phyloP scores from a whole-genome alignment of 805 yeast genomes.

The Yarrowia hollandica region DNA sequence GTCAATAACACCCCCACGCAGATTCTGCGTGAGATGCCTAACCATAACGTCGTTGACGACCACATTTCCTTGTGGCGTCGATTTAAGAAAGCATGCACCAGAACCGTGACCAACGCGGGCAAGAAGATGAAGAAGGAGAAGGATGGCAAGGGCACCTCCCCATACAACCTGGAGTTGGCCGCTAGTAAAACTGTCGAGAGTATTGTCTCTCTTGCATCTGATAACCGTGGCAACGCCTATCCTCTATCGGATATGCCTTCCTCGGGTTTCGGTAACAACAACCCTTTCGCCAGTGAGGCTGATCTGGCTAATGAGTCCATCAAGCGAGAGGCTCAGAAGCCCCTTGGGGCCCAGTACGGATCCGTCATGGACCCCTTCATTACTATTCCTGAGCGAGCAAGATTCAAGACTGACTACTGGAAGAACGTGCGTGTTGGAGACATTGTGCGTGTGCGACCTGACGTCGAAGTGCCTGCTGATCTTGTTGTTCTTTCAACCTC shows the following conservation, averaged over 20 bases:
- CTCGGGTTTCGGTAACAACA: constrained; percentile 12
- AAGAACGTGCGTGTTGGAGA: constrained; percentile 78
- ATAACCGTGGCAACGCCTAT: not conserved
- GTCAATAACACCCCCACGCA: constrained; percentile 71
- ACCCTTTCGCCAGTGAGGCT: constrained; percentile 18
- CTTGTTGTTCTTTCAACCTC: constrained; percentile 66
- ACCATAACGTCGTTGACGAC: constrained; percentile 60
- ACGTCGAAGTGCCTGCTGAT: constrained; percentile 82
- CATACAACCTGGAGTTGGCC: constrained; percentile 31
- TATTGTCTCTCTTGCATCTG: constrained; percentile 30
- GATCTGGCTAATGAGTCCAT: constrained; percentile 20
- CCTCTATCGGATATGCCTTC: constrained; percentile 23
- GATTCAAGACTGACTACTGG: constrained; percentile 62
- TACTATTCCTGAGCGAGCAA: constrained; percentile 42
- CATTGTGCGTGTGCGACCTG: constrained; percentile 62
- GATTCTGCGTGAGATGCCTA: constrained; percentile 54
- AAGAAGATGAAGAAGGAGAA: constrained; percentile 30
- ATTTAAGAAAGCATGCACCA: constrained; percentile 61
- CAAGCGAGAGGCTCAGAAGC: constrained; percentile 24
- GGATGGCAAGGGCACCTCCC: constrained; percentile 4
- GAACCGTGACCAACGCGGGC: constrained; percentile 31
- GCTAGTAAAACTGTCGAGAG: constrained; percentile 35
- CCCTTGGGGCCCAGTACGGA: constrained; percentile 13
- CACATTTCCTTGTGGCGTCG: constrained; percentile 64
- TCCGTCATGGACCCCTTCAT: constrained; percentile 37